phyloP scores from a whole-genome alignment of 2,329 filamentous ascomycete genomes.

The Tolypocladium tropicale region DNA sequence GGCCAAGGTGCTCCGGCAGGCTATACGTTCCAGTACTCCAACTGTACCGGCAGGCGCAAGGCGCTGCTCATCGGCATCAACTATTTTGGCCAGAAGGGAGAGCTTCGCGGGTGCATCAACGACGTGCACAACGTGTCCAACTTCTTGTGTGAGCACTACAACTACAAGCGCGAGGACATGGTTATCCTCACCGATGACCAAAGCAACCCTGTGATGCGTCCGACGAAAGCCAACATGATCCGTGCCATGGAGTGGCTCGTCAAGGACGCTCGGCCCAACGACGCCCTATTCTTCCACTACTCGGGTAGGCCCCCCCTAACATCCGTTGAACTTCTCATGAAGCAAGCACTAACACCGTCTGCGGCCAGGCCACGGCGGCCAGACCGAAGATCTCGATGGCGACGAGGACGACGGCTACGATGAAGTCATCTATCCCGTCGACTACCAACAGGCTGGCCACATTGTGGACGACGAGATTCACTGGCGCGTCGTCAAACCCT shows the following conservation, averaged over 20 bases:
- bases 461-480: constrained; percentile 76
- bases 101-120: constrained; percentile 71
- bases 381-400: constrained; percentile 62
- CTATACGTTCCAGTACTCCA: constrained; percentile 68
- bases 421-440: constrained; percentile 70
- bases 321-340: neutral
- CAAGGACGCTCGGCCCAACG: constrained; percentile 59
- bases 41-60: constrained; percentile 63
- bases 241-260: constrained; percentile 70
- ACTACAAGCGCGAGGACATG: constrained; percentile 71
- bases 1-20: constrained; percentile 57
- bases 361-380: constrained; percentile 65
- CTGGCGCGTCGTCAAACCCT: constrained; percentile 61
- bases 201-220: constrained; percentile 56
- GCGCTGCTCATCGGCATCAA: constrained; percentile 72
- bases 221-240: constrained; percentile 67
- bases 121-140: constrained; percentile 67
- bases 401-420: constrained; percentile 72
- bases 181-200: constrained; percentile 70
- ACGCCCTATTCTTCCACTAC: constrained; percentile 69
- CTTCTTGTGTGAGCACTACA: constrained; percentile 58
- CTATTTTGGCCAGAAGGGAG: constrained; percentile 63
- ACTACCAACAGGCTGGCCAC: constrained; percentile 58
- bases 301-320: constrained; percentile 34
- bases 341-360: constrained; percentile 1